A percentile compares a stretch with the other conserved stretches of the same genome.
phyloP scores from a whole-genome alignment of 1,284 basidiomycete species.

The Acaromyces ingoldii region DNA sequence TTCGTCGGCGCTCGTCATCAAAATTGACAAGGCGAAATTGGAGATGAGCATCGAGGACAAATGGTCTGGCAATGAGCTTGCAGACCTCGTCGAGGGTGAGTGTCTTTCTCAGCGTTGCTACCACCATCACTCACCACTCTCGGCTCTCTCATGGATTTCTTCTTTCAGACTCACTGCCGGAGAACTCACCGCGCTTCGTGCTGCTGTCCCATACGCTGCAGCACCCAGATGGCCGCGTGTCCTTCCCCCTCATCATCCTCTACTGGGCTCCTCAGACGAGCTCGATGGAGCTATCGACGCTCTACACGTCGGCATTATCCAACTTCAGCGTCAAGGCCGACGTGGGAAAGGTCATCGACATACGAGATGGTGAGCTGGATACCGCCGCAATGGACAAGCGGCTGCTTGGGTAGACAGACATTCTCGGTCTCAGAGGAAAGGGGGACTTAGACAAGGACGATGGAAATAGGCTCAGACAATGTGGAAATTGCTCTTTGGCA shows the following conservation, averaged over 20 bases:
- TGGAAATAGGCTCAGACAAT: too few species aligned
- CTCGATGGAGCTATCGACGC: conserved; percentile 39
- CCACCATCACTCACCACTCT: background rate
- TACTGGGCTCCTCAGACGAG: conserved; percentile 45
- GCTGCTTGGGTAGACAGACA: too few species aligned
- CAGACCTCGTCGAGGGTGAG: conserved; percentile 41
- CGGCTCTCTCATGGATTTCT: background rate
- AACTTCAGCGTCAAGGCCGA: conserved; percentile 37
- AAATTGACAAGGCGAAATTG: conserved; percentile 41
- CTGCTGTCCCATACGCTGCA: conserved; percentile 74
- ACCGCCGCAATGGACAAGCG: conserved; percentile 20
- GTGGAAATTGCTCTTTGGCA: too few species aligned
- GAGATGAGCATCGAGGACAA: conserved; percentile 40
- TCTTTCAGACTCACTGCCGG: conserved; percentile 73
- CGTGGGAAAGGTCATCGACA: conserved; percentile 42
- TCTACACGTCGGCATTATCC: conserved; percentile 42
- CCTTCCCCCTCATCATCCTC: conserved; percentile 56
- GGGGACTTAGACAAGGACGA: too few species aligned
- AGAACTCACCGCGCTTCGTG: conserved; percentile 81
- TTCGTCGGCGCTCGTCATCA: conserved; percentile 32
- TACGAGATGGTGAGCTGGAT: conserved; percentile 34
- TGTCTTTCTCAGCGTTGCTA: background rate
- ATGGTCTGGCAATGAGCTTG: conserved; percentile 19
- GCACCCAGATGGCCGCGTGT: conserved; percentile 76
- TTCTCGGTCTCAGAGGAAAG: too few species aligned